These are phyloP conservation scores for Cicer cuneatum DNA, from an alignment of 306 rosid genomes.

Conservation along the genomic window DNA sequence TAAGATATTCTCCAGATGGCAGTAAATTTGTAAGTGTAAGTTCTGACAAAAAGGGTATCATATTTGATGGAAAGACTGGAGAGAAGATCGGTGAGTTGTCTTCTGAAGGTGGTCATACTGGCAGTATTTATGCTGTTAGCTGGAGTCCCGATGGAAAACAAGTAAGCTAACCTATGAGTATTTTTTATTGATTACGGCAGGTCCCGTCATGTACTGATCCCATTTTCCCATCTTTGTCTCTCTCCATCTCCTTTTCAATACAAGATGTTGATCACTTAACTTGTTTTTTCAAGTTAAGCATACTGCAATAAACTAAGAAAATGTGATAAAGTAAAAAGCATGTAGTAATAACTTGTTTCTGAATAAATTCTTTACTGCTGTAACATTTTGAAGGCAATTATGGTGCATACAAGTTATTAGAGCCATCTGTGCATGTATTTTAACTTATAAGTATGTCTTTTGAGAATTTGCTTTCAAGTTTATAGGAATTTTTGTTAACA, in stretches of 20 bases:
- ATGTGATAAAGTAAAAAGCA: not conserved
- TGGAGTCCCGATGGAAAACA: constrained; percentile 97
- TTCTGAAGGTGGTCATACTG: constrained; percentile 87
- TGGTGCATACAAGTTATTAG: constrained; percentile 10
- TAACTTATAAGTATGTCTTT: not conserved
- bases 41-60: constrained; percentile 88
- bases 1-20: constrained; percentile 94
- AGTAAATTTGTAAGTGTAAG: constrained; percentile 81
- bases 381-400: constrained; percentile 18
- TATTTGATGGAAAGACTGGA: constrained; percentile 82
- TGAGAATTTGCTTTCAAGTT: not conserved
- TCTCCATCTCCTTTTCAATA: not conserved
- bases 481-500: not conserved
- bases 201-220: constrained; percentile 14
- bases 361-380: constrained; percentile 6
- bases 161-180: constrained; percentile 50
- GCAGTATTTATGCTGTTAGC: constrained; percentile 93
- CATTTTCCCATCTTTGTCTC: constrained; percentile 6
- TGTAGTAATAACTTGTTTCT: constrained; percentile 22
- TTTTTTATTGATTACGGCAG: constrained; percentile 7
- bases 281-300: constrained; percentile 5
- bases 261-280: constrained; percentile 26
- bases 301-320: constrained; percentile 11
- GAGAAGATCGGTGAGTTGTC: constrained; percentile 91
- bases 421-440: not conserved